Evolutionary conservation across 148 eudicot species (phyloP).

Genomic region (Spergularia marina): DNA sequence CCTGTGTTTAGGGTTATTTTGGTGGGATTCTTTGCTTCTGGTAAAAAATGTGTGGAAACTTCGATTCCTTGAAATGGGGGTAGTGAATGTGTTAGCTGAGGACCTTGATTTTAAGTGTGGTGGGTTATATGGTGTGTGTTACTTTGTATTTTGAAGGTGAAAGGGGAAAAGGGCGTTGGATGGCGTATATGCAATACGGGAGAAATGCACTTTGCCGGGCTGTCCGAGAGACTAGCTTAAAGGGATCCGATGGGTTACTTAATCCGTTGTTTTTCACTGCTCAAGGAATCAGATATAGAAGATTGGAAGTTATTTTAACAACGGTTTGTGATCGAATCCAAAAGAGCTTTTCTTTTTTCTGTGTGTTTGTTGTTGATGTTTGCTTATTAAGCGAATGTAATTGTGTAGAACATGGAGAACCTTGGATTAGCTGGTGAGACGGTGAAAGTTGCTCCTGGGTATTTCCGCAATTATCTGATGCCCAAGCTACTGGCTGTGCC

Average conservation of each 20-base stretch:
- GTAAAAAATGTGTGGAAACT: too few species aligned
- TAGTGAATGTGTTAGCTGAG: too few species aligned
- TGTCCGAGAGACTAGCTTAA: slow-evolving; percentile 24
- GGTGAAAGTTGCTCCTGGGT: slow-evolving; percentile 92
- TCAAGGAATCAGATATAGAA: slow-evolving; percentile 81
- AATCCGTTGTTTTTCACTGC: slow-evolving; percentile 63
- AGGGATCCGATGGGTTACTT: slow-evolving; percentile 41
- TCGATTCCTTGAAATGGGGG: too few species aligned
- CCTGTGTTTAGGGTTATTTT: too few species aligned
- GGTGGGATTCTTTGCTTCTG: too few species aligned
- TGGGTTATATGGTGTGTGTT: background rate
- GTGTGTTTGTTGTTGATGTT: background rate
- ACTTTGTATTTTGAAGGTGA: slow-evolving; percentile 10
- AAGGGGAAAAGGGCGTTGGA: background rate
- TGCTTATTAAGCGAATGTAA: background rate
- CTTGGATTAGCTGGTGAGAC: slow-evolving; percentile 93
- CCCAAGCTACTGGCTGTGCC: slow-evolving; percentile 94
- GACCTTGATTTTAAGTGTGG: background rate
- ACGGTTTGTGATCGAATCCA: slow-evolving; percentile 35
- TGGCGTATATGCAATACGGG: slow-evolving; percentile 65
- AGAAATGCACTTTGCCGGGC: slow-evolving; percentile 44
- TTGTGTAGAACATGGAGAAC: slow-evolving; percentile 64
- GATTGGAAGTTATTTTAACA: slow-evolving; percentile 82
- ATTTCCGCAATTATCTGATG: slow-evolving; percentile 86
- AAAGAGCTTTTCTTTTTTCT: background rate